These are phyloP conservation scores for Pythium rhizo-oryzae DNA, from an alignment of 352 stramenopile species.

Conservation along the genomic window DNA sequence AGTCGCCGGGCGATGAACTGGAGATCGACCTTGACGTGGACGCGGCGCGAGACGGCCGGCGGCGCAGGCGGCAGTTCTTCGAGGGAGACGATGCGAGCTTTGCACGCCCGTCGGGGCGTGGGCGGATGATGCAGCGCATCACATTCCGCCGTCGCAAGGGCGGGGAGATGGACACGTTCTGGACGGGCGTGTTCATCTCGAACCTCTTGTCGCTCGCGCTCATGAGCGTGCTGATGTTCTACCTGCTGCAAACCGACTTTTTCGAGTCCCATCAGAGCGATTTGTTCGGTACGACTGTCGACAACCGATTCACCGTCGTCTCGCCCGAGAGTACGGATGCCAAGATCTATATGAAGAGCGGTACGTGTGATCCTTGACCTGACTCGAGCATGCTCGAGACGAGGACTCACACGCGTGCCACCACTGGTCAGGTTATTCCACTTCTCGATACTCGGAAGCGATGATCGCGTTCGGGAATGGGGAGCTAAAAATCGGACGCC, in stretches of 20 bases:
- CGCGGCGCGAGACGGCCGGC: constrained; percentile 21
- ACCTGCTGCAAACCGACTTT: constrained; percentile 82
- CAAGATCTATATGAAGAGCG: constrained; percentile 83
- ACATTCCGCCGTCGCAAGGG: constrained; percentile 59
- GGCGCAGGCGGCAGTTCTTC: constrained; percentile 60
- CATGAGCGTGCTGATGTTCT: constrained; percentile 60
- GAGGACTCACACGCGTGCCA: no score
- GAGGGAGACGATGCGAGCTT: constrained; percentile 36
- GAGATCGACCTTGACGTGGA: constrained; percentile 37
- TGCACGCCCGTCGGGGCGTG: constrained; percentile 35
- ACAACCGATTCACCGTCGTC: constrained; percentile 83
- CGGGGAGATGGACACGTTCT: constrained; percentile 64
- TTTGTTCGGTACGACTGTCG: constrained; percentile 79
- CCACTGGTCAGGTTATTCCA: constrained; percentile 56
- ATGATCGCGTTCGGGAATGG: constrained; percentile 73
- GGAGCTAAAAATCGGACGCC: constrained; percentile 61
- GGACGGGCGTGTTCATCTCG: constrained; percentile 67
- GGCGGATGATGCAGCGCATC: constrained; percentile 53
- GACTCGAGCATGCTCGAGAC: no score
- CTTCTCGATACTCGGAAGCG: constrained; percentile 64
- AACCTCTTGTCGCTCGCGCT: constrained; percentile 74
- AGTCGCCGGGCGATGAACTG: constrained; percentile 61
- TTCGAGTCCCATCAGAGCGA: constrained; percentile 82
- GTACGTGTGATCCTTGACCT: constrained; percentile 26
- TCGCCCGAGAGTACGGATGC: constrained; percentile 57